These are phyloP conservation scores for Aspergillus nomiae DNA, from an alignment of 2,329 filamentous ascomycete species.

Conservation along the genomic window DNA sequence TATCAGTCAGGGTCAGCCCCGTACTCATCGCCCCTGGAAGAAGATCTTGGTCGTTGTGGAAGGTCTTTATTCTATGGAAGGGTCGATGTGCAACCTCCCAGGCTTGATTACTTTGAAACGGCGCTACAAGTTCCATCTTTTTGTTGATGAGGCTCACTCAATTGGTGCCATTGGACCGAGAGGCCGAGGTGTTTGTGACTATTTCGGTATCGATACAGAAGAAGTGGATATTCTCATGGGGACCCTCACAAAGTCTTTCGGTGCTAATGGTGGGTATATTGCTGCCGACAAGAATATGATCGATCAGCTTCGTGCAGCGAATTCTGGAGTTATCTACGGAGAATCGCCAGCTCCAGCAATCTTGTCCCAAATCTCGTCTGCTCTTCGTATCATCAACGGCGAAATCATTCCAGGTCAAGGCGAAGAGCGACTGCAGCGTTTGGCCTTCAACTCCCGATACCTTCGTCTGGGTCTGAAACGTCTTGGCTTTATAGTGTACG, in stretches of 20 bases:
- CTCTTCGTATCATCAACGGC: slow-evolving; percentile 84
- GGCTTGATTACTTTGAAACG: slow-evolving; percentile 83
- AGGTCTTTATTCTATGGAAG: slow-evolving; percentile 98
- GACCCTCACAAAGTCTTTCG: slow-evolving; percentile 96
- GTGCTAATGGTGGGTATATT: slow-evolving; percentile 95
- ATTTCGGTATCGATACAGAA: slow-evolving; percentile 84
- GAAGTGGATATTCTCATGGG: slow-evolving; percentile 98
- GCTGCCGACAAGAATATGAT: slow-evolving; percentile 87
- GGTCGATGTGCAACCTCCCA: slow-evolving; percentile 97
- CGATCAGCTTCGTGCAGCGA: slow-evolving; percentile 83
- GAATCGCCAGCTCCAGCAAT: slow-evolving; percentile 87
- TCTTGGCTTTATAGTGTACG: slow-evolving; percentile 93
- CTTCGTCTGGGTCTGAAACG: slow-evolving; percentile 97
- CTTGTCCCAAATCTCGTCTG: slow-evolving; percentile 84
- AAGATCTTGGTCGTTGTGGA: slow-evolving; percentile 97
- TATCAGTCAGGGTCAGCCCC: slow-evolving; percentile 94
- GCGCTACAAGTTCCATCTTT: slow-evolving; percentile 96
- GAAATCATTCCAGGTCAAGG: slow-evolving; percentile 88
- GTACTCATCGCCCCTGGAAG: slow-evolving; percentile 98
- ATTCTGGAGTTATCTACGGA: slow-evolving; percentile 82
- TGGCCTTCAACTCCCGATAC: slow-evolving; percentile 98
- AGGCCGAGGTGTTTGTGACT: slow-evolving; percentile 94
- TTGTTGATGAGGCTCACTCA: slow-evolving; percentile 95
- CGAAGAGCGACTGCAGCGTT: slow-evolving; percentile 89
- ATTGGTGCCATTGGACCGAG: slow-evolving; percentile 86